Evolutionary conservation across 306 rosid genomes (phyloP).

Genomic region (Cotoneaster glaucophyllus): DNA sequence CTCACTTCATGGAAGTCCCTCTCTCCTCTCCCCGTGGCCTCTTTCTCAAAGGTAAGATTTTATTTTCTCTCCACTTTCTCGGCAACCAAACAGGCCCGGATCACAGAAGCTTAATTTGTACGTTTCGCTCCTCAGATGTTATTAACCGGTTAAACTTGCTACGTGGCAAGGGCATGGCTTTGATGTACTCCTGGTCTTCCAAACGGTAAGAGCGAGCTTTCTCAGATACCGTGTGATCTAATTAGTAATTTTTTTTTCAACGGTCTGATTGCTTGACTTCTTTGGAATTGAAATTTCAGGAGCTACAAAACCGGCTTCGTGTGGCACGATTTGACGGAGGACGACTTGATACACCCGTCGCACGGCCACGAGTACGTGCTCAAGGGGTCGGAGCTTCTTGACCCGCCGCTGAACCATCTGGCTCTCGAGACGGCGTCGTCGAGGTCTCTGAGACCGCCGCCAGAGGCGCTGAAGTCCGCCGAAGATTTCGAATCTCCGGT

Average conservation of each 20-base stretch:
- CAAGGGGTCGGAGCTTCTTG: constrained; percentile 83
- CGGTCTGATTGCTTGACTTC: not conserved
- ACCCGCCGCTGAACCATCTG: constrained; percentile 19
- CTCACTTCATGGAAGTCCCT: constrained; percentile 95
- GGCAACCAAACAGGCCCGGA: not conserved
- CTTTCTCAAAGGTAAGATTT: constrained; percentile 60
- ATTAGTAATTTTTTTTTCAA: not conserved
- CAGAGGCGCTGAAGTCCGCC: constrained; percentile 34
- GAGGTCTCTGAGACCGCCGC: constrained; percentile 45
- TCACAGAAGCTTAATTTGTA: not conserved
- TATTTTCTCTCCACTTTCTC: not conserved
- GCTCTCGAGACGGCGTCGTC: constrained; percentile 42
- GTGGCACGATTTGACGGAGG: constrained; percentile 89
- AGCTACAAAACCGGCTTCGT: constrained; percentile 87
- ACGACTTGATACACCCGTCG: constrained; percentile 81
- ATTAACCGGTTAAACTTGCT: constrained; percentile 67
- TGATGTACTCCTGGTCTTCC: constrained; percentile 83
- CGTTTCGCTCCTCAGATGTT: constrained; percentile 40
- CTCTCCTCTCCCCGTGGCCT: constrained; percentile 87
- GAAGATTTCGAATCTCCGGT: constrained; percentile 55
- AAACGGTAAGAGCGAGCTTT: constrained; percentile 50
- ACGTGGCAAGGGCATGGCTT: constrained; percentile 81
- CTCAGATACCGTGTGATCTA: not conserved
- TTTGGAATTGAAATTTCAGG: constrained; percentile 28
- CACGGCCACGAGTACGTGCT: constrained; percentile 88